Evolutionary conservation across 768 basidiomycete genomes (phyloP).

Genomic region (Amanita polypyramis): DNA sequence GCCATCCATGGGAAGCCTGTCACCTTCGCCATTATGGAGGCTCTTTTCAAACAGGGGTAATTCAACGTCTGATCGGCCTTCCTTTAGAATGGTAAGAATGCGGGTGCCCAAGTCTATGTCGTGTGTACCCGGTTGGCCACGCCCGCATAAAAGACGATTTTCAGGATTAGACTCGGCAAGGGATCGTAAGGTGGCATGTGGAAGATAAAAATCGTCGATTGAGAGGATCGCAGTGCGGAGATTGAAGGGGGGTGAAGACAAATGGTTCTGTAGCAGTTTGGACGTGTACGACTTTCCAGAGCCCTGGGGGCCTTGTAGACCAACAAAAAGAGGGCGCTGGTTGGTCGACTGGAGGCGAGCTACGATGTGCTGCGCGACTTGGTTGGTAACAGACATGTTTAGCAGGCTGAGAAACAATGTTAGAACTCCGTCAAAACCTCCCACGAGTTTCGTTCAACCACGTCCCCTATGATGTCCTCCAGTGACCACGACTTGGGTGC

Average conservation of each 20-base stretch:
- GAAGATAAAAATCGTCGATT: constrained; percentile 81
- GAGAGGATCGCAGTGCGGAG: constrained; percentile 58
- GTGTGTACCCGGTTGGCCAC: constrained; percentile 93
- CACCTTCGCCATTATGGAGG: constrained; percentile 70
- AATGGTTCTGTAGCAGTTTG: constrained; percentile 36
- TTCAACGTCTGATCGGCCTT: constrained; percentile 32
- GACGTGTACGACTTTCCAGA: constrained; percentile 86
- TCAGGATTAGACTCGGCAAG: constrained; percentile 45
- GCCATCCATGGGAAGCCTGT: constrained; percentile 44
- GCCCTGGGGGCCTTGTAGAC: constrained; percentile 89
- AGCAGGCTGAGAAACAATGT: not conserved
- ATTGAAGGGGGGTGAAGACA: constrained; percentile 31
- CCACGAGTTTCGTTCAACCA: constrained; percentile 12
- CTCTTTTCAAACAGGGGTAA: constrained; percentile 89
- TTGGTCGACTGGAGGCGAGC: constrained; percentile 14
- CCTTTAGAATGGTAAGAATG: constrained; percentile 39
- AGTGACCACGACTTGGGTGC: constrained; percentile 33
- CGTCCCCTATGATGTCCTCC: constrained; percentile 36
- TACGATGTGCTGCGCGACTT: constrained; percentile 20
- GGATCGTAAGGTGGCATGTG: constrained; percentile 46
- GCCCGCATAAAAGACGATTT: constrained; percentile 65
- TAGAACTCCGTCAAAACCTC: constrained; percentile 5
- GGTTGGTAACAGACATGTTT: not conserved
- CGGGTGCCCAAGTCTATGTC: constrained; percentile 58
- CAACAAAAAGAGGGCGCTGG: constrained; percentile 63